Evolutionary conservation across 192 early-diverging fungal species (phyloP), one percentile per base, ranked within the genome.

Genomic region (Cetraspora pellucida): DNA sequence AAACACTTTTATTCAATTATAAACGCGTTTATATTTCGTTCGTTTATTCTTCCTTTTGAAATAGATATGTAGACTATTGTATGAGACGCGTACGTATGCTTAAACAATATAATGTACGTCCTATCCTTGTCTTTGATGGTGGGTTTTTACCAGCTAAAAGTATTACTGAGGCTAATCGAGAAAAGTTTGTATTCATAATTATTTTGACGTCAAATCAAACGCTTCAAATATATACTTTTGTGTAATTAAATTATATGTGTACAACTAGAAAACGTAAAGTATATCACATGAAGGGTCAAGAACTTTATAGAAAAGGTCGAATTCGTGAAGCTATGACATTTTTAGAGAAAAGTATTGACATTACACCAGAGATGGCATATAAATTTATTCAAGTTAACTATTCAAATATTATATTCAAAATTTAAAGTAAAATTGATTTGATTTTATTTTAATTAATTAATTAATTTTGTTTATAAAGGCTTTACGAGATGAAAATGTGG

Each of bases 61-160:
- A 50, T 60, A 97, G 94, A 82, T 97, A 95, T 84, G 79, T 99
- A 4, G 65, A 89, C 0, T 97, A 89, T 66, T 97, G 94, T 80
- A 91, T 95, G 89, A 81, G 83, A 21, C 82, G 89, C 55, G 89
- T 97, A 9, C 80, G 82, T n/a, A 87, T 94, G 85, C 85, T 99
- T 44, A 84, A 87, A 17, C 83, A 90, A 67, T 81, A 90, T 77
- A 86, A 86, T 19, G 86, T 98, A 55, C 85, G 80, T 47, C 98
- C 97, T 1, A 66, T 93, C 16, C 83, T 99, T 60, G 97, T 99
- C 16, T 99, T 99, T 83, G 98, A 99, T 77, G 98, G 98, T 21
- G 95, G 93, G 17, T 79, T 82, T 64, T 81, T 99, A 3, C 97
- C 97, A 0, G 90, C 93, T 31, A 99, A 99, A 77, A 72, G 78